Evolutionary conservation across 352 stramenopile genomes (phyloP).

Genomic region (Peronospora farinosa): DNA sequence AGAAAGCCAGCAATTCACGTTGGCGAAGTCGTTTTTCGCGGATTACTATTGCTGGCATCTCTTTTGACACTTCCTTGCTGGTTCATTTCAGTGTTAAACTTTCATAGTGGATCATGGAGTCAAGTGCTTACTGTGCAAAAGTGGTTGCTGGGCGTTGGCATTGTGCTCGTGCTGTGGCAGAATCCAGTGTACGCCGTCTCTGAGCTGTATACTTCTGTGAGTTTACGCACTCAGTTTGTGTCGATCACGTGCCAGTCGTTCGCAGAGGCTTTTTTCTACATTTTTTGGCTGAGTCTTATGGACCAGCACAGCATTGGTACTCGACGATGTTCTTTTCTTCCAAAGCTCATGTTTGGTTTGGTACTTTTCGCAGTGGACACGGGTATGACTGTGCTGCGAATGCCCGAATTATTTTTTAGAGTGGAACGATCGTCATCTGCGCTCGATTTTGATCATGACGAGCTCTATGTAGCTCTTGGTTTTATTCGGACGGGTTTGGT

Average conservation of each 20-base stretch:
- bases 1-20: slow-evolving; percentile 66
- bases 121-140: slow-evolving; percentile 61
- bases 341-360: slow-evolving; percentile 33
- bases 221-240: slow-evolving; percentile 56
- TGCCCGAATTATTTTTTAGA: slow-evolving; percentile 47
- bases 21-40: slow-evolving; percentile 64
- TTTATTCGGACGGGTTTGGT: slow-evolving; percentile 56
- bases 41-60: slow-evolving; percentile 46
- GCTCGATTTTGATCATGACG: slow-evolving; percentile 28
- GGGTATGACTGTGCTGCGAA: slow-evolving; percentile 55
- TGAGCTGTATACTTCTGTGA: slow-evolving; percentile 49
- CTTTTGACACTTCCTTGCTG: slow-evolving; percentile 66
- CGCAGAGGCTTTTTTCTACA: slow-evolving; percentile 67
- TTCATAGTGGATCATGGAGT: slow-evolving; percentile 42
- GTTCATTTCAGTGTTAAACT: slow-evolving; percentile 59
- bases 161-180: slow-evolving; percentile 77
- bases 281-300: slow-evolving; percentile 78
- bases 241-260: slow-evolving; percentile 63
- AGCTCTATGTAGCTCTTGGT: slow-evolving; percentile 61
- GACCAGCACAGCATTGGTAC: slow-evolving; percentile 51
- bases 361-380: slow-evolving; percentile 45
- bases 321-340: slow-evolving; percentile 17
- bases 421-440: slow-evolving; percentile 1
- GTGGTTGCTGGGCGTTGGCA: slow-evolving; percentile 57
- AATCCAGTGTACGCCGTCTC: slow-evolving; percentile 71